phyloP scores from a whole-genome alignment of 2,329 filamentous ascomycete genomes.

The Pestalotiopsis sp. region DNA sequence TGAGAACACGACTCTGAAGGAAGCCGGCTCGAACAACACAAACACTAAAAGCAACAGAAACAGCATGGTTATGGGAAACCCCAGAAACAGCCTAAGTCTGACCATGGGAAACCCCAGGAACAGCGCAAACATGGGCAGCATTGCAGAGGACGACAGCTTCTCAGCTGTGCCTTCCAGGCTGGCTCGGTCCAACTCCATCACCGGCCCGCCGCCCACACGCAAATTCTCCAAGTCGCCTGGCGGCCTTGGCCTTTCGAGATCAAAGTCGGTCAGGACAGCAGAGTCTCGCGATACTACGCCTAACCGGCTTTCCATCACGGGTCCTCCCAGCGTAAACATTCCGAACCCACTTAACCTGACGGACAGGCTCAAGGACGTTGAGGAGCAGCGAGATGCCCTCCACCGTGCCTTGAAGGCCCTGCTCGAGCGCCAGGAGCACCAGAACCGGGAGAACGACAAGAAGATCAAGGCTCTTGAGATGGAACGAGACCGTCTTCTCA shows the following conservation, averaged over 20 bases:
- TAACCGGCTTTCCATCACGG: background rate
- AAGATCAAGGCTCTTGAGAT: conserved; percentile 75
- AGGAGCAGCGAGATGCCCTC: conserved; percentile 89
- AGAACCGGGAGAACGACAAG: conserved; percentile 83
- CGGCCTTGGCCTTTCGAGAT: conserved; percentile 55
- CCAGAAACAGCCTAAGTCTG: no score
- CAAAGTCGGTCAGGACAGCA: conserved; percentile 57
- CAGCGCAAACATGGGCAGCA: conserved; percentile 27
- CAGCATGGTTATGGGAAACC: no score
- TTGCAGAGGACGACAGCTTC: conserved; percentile 35
- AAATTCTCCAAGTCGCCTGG: conserved; percentile 27
- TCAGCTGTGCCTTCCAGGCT: conserved; percentile 31
- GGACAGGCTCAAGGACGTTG: conserved; percentile 87
- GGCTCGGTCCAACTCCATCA: conserved; percentile 44
- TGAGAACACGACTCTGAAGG: conserved; percentile 63
- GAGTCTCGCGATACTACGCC: conserved; percentile 63
- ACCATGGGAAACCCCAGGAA: no score
- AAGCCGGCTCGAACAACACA: conserved; percentile 23
- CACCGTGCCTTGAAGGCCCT: conserved; percentile 85
- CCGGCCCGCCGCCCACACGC: conserved; percentile 31
- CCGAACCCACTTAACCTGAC: conserved; percentile 44
- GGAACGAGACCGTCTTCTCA: conserved; percentile 75
- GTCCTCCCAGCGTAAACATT: background rate
- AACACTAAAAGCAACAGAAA: no score
- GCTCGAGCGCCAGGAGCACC: conserved; percentile 81